Conservation (phyloP, 371 early-diverging fungal genomes). For the Lichtheimia ornata region DNA sequence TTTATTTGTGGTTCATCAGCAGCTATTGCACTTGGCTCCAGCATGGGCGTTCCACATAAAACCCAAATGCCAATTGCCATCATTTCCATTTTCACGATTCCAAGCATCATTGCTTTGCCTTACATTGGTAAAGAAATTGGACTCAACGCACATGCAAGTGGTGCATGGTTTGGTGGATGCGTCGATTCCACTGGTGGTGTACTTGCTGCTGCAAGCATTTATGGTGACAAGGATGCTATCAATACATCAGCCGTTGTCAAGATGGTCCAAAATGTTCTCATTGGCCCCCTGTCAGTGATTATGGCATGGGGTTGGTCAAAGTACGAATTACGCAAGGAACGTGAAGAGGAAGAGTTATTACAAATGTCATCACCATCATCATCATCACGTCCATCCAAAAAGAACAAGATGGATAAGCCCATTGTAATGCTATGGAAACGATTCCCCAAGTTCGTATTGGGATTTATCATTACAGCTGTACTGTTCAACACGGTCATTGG, state of each 20-base stretch:
- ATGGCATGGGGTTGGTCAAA: slow-evolving; percentile 61
- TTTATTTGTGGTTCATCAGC: slow-evolving; percentile 70
- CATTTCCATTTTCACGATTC: slow-evolving; percentile 66
- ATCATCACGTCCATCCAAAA: not conserved
- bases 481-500: slow-evolving; percentile 59
- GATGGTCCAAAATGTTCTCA: slow-evolving; percentile 66
- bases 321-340: slow-evolving; percentile 45
- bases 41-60: slow-evolving; percentile 59
- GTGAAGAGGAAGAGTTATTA: slow-evolving; percentile 29
- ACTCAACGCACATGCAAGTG: slow-evolving; percentile 49
- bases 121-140: slow-evolving; percentile 53
- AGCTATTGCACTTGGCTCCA: slow-evolving; percentile 60
- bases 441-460: slow-evolving; percentile 67
- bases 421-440: slow-evolving; percentile 54
- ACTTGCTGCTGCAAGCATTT: slow-evolving; percentile 66
- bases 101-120: slow-evolving; percentile 65
- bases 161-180: slow-evolving; percentile 71
- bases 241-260: slow-evolving; percentile 64
- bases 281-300: slow-evolving; percentile 61
- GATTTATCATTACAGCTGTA: slow-evolving; percentile 60
- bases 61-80: slow-evolving; percentile 66
- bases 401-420: slow-evolving; percentile 23
- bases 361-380: slow-evolving; percentile 13
- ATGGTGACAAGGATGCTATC: slow-evolving; percentile 55
- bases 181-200: slow-evolving; percentile 70